Base-by-base conservation (phyloP, 2,329 filamentous ascomycete genomes). In the Knufia petricola region DNA sequence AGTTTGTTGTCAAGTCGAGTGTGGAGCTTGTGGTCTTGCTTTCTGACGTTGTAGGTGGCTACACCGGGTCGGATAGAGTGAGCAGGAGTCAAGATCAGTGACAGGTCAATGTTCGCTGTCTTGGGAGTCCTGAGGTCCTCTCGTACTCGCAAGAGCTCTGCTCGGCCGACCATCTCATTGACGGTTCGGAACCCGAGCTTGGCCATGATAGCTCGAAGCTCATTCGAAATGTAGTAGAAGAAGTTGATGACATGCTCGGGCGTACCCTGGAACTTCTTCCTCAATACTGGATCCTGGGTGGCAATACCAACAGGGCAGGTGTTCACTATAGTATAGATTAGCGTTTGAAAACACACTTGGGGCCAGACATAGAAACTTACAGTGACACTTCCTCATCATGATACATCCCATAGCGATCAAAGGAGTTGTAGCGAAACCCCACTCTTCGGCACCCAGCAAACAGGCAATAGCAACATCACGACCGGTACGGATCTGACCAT, bases 231-330 rank as follows among this genome's bases (percentile, higher is more conserved):
- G 62, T 95, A 96, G 73, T 95, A 96, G 72, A 95, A 95, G 75
- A 95, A 95, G 76, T 95, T 96, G 69, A 96, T 95, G 50, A 95
- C 89, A 60, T 95, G 87, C 70, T 96, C 90, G 9, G 90, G 89
- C 1, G 87, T 89, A 53, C 90, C 90, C 58, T 82, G 75, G 68
- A 96, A 95, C 71, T 95, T 96, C 76, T 89, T 85, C 52, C 90
- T 81, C 1, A 96, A 77, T 64, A 90, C 85, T n/a, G 88, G 88
- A 60, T 95, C 89, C 64, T 96, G 90, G 0, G 89, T 95, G 2
- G 90, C 90, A 52, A 96, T 95, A 66, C 90, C 90, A 9, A 95
- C 89, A 8, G 89, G 88, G 70, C 89, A 84, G 2, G 85, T 88
- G 63, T 92, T 94, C 46, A 76, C 20, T 19, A 21, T 20, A n/a